Evolutionary conservation across 164 flowering plant species (phyloP).

Genomic region (Nymphaea colorata): DNA sequence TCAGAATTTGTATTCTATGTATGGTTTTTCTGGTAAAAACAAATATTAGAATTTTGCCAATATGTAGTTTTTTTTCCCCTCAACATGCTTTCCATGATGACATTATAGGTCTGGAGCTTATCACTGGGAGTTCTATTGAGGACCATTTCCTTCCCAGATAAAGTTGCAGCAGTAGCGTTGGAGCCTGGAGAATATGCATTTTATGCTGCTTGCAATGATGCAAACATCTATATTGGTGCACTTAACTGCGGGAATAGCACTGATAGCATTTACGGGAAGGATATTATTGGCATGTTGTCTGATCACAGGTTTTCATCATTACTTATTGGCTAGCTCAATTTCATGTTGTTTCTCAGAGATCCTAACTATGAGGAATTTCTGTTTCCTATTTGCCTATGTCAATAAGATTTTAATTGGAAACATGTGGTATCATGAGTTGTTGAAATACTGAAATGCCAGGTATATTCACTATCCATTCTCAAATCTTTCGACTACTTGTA

Average conservation of each 20-base stretch:
- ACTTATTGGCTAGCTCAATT: not conserved
- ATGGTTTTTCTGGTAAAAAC: too few species aligned
- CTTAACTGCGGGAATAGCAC: conserved; percentile 40
- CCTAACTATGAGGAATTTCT: too few species aligned
- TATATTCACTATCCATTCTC: too few species aligned
- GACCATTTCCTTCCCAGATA: conserved; percentile 57
- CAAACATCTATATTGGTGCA: conserved; percentile 66
- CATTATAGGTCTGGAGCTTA: conserved; percentile 76
- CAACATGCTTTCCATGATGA: not conserved
- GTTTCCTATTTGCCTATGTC: too few species aligned
- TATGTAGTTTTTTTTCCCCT: not conserved
- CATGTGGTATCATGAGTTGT: too few species aligned
- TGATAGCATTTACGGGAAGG: conserved; percentile 35
- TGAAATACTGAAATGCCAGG: too few species aligned
- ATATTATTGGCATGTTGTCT: conserved; percentile 52
- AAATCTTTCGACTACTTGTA: too few species aligned
- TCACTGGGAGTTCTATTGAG: conserved; percentile 49
- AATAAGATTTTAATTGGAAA: too few species aligned
- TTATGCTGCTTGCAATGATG: conserved; percentile 85
- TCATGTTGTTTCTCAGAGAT: not conserved
- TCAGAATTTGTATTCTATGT: too few species aligned
- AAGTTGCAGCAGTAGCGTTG: conserved; percentile 67
- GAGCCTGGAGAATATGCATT: conserved; percentile 81
- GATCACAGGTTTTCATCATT: conserved; percentile 46
- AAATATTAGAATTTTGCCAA: not conserved